These are phyloP conservation scores for Xylariaceae sp. DNA, from an alignment of 2,329 filamentous ascomycete species.

Conservation along the genomic window DNA sequence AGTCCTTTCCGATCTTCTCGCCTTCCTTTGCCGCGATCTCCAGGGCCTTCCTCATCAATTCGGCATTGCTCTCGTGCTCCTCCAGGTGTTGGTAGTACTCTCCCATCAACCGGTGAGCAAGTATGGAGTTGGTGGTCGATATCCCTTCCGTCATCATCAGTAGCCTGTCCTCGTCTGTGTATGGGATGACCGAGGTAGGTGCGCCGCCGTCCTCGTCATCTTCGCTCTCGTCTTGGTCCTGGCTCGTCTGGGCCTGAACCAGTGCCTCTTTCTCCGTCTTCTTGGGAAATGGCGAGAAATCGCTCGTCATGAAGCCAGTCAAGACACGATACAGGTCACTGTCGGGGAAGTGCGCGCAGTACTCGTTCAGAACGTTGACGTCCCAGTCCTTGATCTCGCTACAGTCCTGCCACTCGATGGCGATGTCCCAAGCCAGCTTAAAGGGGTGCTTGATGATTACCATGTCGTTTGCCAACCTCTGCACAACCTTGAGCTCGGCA, in stretches of 20 bases:
- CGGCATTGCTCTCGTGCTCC: constrained; percentile 76
- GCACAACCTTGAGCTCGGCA: constrained; percentile 64
- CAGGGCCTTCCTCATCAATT: constrained; percentile 71
- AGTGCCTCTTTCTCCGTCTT: constrained; percentile 16
- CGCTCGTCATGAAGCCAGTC: constrained; percentile 74
- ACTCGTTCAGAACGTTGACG: constrained; percentile 69
- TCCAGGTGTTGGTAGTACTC: constrained; percentile 81
- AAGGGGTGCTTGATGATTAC: constrained; percentile 93
- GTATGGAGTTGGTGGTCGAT: constrained; percentile 60
- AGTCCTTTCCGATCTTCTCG: constrained; percentile 60
- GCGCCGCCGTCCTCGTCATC: constrained; percentile 54
- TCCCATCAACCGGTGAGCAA: constrained; percentile 77
- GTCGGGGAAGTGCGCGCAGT: constrained; percentile 77
- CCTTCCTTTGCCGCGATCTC: constrained; percentile 55
- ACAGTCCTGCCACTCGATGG: constrained; percentile 82
- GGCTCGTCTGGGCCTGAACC: constrained; percentile 20
- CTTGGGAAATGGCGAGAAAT: constrained; percentile 73
- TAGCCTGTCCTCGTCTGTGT: constrained; percentile 73
- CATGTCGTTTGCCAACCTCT: constrained; percentile 81
- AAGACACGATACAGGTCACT: constrained; percentile 78
- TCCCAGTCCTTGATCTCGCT: constrained; percentile 74
- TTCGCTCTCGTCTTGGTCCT: constrained; percentile 46
- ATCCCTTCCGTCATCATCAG: constrained; percentile 75
- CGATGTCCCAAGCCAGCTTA: constrained; percentile 83
- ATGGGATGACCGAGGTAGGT: constrained; percentile 48